Conservation (phyloP, 192 early-diverging fungal genomes). For the Linnemannia hyalina region DNA sequence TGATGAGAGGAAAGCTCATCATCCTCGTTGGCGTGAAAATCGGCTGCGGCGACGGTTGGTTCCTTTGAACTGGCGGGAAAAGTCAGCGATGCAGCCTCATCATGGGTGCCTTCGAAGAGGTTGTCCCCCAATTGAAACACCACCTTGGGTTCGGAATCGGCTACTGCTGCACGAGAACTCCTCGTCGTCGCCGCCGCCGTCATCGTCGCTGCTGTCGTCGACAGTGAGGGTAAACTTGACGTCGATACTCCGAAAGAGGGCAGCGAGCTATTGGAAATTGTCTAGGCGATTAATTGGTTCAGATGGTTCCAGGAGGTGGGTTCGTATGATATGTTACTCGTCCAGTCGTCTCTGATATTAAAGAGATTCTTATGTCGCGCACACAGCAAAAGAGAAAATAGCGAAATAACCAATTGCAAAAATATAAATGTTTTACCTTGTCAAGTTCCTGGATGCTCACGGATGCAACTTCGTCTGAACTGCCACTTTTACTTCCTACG, state of each 20-base stretch:
- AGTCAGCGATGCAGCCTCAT: not conserved
- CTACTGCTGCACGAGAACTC: constrained; percentile 2
- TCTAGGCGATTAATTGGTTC: constrained; percentile 37
- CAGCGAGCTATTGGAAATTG: constrained; percentile 34
- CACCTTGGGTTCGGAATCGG: not conserved
- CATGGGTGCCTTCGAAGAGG: constrained; percentile 10
- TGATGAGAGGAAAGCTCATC: not conserved
- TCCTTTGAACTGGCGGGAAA: not conserved
- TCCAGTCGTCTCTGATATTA: not conserved
- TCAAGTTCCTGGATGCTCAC: constrained; percentile 17
- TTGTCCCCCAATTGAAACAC: constrained; percentile 1
- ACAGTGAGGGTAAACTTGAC: constrained; percentile 28
- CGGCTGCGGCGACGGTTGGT: too few relatives aligned
- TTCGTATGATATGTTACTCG: not conserved
- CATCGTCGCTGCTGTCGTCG: not conserved
- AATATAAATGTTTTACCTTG: constrained; percentile 10
- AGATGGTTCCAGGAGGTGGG: constrained; percentile 23
- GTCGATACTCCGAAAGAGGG: constrained; percentile 24
- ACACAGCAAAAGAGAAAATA: too few relatives aligned
- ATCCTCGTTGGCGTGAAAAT: not conserved
- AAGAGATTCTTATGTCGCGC: not conserved
- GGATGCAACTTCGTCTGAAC: not conserved
- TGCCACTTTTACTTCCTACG: not conserved
- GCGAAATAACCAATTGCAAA: too few relatives aligned
- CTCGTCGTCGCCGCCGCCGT: not conserved